Conservation (phyloP, 306 rosid genomes). For the Elaeagnus macrophylla region DNA sequence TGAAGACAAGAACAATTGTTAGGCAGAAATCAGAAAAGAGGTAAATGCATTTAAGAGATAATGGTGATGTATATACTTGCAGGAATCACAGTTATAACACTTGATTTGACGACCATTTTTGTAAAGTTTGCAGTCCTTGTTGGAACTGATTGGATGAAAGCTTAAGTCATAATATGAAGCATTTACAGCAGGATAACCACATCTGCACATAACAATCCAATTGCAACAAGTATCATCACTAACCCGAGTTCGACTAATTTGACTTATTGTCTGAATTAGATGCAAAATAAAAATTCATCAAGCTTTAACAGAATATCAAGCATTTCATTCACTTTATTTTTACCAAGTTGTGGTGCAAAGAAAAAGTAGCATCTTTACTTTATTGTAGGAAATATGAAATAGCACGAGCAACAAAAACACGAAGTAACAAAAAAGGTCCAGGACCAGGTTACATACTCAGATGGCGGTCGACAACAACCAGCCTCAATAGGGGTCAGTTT, state of each 20-base stretch:
- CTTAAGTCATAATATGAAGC: conserved; percentile 87
- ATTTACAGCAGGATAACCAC: conserved; percentile 92
- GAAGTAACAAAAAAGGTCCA: background rate
- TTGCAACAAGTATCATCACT: conserved; percentile 20
- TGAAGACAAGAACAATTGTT: conserved; percentile 10
- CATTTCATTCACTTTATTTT: background rate
- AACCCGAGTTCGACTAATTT: conserved; percentile 11
- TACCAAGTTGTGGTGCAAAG: background rate
- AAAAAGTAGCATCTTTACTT: background rate
- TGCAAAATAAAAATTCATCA: conserved; percentile 17
- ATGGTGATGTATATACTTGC: conserved; percentile 52
- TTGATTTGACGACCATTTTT: conserved; percentile 57
- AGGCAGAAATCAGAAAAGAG: background rate
- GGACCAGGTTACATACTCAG: conserved; percentile 51
- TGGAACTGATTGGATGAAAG: conserved; percentile 67
- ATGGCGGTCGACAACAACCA: conserved; percentile 94
- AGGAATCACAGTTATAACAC: conserved; percentile 89
- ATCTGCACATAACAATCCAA: conserved; percentile 31
- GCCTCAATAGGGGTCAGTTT: conserved; percentile 77
- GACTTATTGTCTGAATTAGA: conserved; percentile 7
- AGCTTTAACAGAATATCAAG: background rate
- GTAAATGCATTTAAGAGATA: background rate
- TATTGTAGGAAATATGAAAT: conserved; percentile 4
- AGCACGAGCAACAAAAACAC: background rate
- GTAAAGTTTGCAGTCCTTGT: conserved; percentile 78